Evolutionary conservation across 2,329 filamentous ascomycete genomes (phyloP), one percentile per base, ranked within the genome.

Genomic region (Colletotrichum liaoningense): DNA sequence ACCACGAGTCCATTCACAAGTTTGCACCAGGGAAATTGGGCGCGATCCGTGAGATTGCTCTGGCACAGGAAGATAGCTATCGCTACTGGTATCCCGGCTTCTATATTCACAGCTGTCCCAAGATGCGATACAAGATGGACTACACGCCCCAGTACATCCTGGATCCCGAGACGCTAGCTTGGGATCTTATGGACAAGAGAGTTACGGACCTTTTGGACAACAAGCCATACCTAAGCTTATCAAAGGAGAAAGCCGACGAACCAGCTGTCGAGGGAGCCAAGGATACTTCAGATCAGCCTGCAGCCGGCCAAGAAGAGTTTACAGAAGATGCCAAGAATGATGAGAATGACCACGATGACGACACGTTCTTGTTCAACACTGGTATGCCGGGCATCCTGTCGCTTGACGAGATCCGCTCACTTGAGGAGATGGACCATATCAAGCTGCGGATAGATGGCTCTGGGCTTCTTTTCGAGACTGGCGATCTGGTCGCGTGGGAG

Each of bases 71-170:
- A 78, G 86, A 85, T 6, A 92, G 90, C 0, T 95, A 95, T 77
- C 84, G 88, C 56, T 95, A 90, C 86, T 97, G 94, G 88, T 97
- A 96, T 82, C 92, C 88, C 6, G 92, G 94, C 6, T 96, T 91
- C 81, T 97, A 96, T 78, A 96, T 97, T 72, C 93, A 95, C 80
- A 91, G 85, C 67, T 96, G 94, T 78, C 87, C 89, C 66, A 97
- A 97, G 84, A 96, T 97, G 94, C 87, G 88, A 77, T 97, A 97
- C 85, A 97, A 97, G 84, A 93, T 92, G 71, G 92, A 95, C 79
- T 97, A 94, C 80, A 86, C 87, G 12, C 94, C 93, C 1, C 93
- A 95, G 79, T 90, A 92, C 78, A 88, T 97, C 12, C 86, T 96
- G 12, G 93, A 95, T 75, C 92, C 93, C 0, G 89, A 91, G 74